Evolutionary conservation across 2,329 filamentous ascomycete species (phyloP).

Genomic region (Phialophora expanda): DNA sequence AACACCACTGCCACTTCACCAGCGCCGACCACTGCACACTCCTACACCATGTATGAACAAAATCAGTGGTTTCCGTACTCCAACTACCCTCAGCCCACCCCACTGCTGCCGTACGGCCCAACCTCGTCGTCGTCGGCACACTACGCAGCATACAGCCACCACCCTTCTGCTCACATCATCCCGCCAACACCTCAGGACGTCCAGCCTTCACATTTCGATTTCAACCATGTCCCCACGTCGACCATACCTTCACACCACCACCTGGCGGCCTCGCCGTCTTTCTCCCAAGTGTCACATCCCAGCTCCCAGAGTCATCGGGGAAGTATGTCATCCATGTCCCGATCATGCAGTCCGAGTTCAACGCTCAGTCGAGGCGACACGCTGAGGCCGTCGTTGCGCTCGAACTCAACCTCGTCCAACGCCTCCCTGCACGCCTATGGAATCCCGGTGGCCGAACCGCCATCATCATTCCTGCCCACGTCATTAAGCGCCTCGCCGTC

Average conservation of each 20-base stretch:
- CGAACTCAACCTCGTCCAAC: constrained; percentile 36
- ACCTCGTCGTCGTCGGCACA: constrained; percentile 18
- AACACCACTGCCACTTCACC: constrained; percentile 13
- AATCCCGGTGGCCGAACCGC: constrained; percentile 35
- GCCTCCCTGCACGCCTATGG: constrained; percentile 39
- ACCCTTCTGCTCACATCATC: constrained; percentile 33
- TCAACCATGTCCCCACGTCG: constrained; percentile 29
- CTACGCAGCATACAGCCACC: constrained; percentile 23
- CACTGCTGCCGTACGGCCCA: constrained; percentile 34
- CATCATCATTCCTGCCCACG: constrained; percentile 19
- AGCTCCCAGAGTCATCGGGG: constrained; percentile 29
- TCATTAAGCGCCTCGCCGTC: constrained; percentile 11
- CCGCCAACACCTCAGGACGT: constrained; percentile 38
- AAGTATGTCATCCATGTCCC: constrained; percentile 35
- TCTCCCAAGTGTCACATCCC: constrained; percentile 34
- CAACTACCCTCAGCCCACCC: constrained; percentile 30
- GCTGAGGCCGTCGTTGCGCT: constrained; percentile 29
- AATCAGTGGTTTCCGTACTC: constrained; percentile 35
- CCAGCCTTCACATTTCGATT: constrained; percentile 34
- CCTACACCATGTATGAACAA: constrained; percentile 36
- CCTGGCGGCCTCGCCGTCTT: constrained; percentile 31
- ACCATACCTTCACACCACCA: constrained; percentile 28
- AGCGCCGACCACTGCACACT: constrained; percentile 11
- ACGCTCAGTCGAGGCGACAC: constrained; percentile 22
- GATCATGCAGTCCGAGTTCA: constrained; percentile 36